A percentile compares a stretch with the other conserved stretches of the same genome.
phyloP scores from a whole-genome alignment of 2,329 filamentous ascomycete genomes.

The Alternaria brassicicola region DNA sequence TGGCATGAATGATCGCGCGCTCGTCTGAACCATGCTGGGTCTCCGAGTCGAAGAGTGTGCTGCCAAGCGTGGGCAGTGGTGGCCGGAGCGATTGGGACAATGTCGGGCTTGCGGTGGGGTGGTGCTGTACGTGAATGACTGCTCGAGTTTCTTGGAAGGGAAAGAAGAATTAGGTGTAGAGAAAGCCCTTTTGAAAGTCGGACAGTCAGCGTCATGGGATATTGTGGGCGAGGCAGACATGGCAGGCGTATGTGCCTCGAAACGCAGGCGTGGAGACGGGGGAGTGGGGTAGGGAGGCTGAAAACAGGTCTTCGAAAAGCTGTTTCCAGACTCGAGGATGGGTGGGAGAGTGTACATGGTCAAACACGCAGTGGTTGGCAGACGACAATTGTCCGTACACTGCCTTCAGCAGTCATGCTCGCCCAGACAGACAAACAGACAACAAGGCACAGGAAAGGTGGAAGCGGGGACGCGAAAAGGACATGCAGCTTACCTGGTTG shows the following conservation, averaged over 20 bases:
- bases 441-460: conserved; percentile 10
- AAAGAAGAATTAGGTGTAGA: conserved; percentile 44
- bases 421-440: conserved; percentile 2
- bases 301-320: conserved; percentile 4
- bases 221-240: conserved; percentile 37
- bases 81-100: conserved; percentile 23
- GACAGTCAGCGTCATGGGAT: conserved; percentile 44
- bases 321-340: conserved; percentile 6
- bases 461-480: conserved; percentile 25
- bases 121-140: conserved; percentile 20
- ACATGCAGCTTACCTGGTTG: conserved; percentile 42
- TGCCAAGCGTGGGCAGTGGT: conserved; percentile 28
- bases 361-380: conserved; percentile 14
- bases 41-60: conserved; percentile 16
- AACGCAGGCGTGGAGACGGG: conserved; percentile 11
- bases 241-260: conserved; percentile 16
- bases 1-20: conserved; percentile 48
- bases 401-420: conserved; percentile 11
- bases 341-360: conserved; percentile 17
- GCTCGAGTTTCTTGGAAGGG: conserved; percentile 38
- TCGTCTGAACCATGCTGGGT: conserved; percentile 49
- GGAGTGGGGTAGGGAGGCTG: conserved; percentile 6
- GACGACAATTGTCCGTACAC: conserved; percentile 11
- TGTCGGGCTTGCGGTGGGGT: conserved; percentile 13
- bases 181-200: conserved; percentile 45